A percentile compares a stretch with the other conserved stretches of the same genome.
Conservation (phyloP, 2,329 filamentous ascomycete species). For the Lachnellula willkommii region DNA sequence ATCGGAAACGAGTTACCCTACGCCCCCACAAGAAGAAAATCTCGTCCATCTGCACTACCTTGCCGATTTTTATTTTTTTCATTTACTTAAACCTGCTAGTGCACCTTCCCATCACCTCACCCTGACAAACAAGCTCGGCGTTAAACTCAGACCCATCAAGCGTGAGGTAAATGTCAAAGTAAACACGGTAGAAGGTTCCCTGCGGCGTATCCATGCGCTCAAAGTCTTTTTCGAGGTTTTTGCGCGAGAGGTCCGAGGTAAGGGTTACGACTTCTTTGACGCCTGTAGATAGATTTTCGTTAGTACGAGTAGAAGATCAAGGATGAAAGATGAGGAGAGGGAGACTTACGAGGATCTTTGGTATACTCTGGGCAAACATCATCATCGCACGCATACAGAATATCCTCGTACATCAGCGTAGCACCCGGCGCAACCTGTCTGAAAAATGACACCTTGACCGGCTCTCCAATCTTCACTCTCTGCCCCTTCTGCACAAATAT, state of each 20-base stretch:
- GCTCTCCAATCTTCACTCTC: constrained; percentile 97
- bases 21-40: background rate
- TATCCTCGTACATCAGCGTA: constrained; percentile 98
- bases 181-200: constrained; percentile 86
- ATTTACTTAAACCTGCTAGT: constrained; percentile 72
- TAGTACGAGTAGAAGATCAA: constrained; percentile 19
- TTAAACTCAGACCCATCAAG: constrained; percentile 97
- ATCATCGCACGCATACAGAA: constrained; percentile 94
- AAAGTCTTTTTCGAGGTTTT: constrained; percentile 98
- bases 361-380: constrained; percentile 98
- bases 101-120: constrained; percentile 97
- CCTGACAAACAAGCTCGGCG: constrained; percentile 96
- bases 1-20: background rate
- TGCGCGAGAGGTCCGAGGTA: constrained; percentile 91
- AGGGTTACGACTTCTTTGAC: constrained; percentile 99
- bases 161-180: constrained; percentile 80
- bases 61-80: no score
- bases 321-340: background rate
- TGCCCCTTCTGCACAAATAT: constrained; percentile 99
- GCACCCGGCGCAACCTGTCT: constrained; percentile 94
- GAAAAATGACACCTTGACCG: constrained; percentile 98
- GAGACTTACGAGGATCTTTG: constrained; percentile 90
- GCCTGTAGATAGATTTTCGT: constrained; percentile 47
- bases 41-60: background rate
- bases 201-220: constrained; percentile 99